Base-by-base conservation (phyloP, 2,329 filamentous ascomycete genomes). In the Iodosphaeria phyllophila region DNA sequence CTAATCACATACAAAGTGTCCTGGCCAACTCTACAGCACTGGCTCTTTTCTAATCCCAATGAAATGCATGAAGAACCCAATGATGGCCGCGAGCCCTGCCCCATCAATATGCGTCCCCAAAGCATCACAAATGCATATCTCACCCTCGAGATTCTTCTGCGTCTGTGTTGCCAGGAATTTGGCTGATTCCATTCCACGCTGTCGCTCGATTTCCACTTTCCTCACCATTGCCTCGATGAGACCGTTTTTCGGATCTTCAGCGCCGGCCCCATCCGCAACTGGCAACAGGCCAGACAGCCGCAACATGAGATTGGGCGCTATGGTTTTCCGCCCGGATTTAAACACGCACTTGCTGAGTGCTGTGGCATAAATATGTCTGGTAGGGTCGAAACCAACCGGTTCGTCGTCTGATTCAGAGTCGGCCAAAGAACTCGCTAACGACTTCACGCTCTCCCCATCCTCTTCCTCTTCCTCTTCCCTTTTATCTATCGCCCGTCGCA, bases 221-320 rank as follows among this genome's bases (percentile, higher is more conserved):
- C 39, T 35, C 31, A 40, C 40, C 5, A 39, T 42, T 31, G 17
- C 25, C 8, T 28, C 17, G 6, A 27, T 26, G 22, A 25, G 19
- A 18, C 25, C 28, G 16, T 30, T 29, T n/a, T 29, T 23, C 8
- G 22, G 20, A n/a, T 27, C 12, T 8, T 19, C 20, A 12, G 15
- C 8, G 4, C 19, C 19, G 11, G 14, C 19, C 3, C 15, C 12
- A 12, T 19, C 4, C 11, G 11, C 11, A 3, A 7, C 19, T 2
- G 74, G 74, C 13, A 79, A 46, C 34, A 78, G 56, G 4, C 66
- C 62, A 13, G 64, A 64, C 19, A 65, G 53, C 20, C 58, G 48
- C 12, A 79, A 47, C 25, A 74, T 64, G 24, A 64, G 51, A 38
- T 72, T 70, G 1, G 74, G 72, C 8, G 66, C 56, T 5, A 79